Evolutionary conservation across 371 early-diverging fungal species (phyloP), one percentile per base, ranked within the genome.

Genomic region (Dichotomocladium elegans): DNA sequence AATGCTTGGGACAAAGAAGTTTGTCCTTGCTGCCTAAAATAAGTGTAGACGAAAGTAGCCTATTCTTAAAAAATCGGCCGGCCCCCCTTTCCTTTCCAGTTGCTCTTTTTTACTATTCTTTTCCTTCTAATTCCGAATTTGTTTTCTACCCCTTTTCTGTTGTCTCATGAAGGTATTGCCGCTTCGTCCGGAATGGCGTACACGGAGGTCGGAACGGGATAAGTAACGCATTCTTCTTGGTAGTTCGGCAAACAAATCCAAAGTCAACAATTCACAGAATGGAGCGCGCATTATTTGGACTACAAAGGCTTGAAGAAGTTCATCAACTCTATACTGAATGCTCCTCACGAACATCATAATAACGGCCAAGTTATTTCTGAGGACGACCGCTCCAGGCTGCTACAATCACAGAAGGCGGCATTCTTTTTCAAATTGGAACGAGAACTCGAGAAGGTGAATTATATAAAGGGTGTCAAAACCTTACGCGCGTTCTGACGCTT

Each of bases 221-320:
- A n/a, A n/a, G n/a, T n/a, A n/a, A n/a, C n/a, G n/a, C n/a, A n/a
- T 5, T 5, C 17, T 1, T 35, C 7, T 35, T 5, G 14, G 4
- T 75, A 96, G 94, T 96, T 96, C 74, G 96, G 96, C 72, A 96
- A 96, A 75, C 92, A 90, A 72, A 94, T 96, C 56, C 92, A 91
- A 75, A 85, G 85, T 58, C 93, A 93, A 63, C 90, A 89, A 61
- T 81, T 87, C 53, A 80, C 90, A 45, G 95, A 95, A 79, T 95
- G 95, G 95, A 86, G 90, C 44, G 81, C 81, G 48, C 92, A 94
- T 66, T 94, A 94, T 64, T 79, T 96, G 75, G 93, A 90, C 79
- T 92, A 92, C 74, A 95, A 95, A 72, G 94, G 86, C 22, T 81
- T 96, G 42, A 96, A 96, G 70, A 95, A 95, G 77, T 92, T 96